Base-by-base conservation (phyloP, 805 yeast species). In the Debaryomyces hansenii region DNA sequence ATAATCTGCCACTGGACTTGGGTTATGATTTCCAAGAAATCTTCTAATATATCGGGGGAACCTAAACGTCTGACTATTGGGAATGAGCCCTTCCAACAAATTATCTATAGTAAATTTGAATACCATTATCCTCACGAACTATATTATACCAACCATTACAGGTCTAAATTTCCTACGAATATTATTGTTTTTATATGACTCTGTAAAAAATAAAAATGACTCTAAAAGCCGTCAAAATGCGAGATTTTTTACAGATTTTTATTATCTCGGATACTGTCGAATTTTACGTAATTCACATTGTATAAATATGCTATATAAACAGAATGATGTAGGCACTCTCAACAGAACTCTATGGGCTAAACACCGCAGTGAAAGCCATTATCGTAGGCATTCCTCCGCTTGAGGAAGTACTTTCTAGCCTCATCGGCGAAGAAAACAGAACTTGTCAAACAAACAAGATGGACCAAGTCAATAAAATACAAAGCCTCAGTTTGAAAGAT, bases 401-500 rank as follows among this genome's bases (percentile, higher is more conserved):
- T 63, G 42, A 59, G 45, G 34, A 63, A 52, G 47, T 62, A 81
- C 69, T 92, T 92, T 61, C 90, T 79, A 37, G 75, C 56, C 67
- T 92, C 99, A 68, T 94, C 99, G 9, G 80, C 89, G 61, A 90
- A 70, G 70, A 91, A 83, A 1, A 94, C 97, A 3, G 88, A 72
- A 62, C 96, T 87, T 38, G 96, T 79, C 29, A 91, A 69, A 12
- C 69, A 49, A 3, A 80, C 50, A 58, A 92, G 76, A 55, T 83
- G 82, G 12, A 82, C 34, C 57, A 92, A 66, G 64, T 94, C 99
- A 12, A 76, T 68, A 6, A 90, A 60, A 40, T 79, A 72, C 48
- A 94, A 75, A 0, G 97, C 90, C 68, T 94, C 99, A 3, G 99
- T 94, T 64, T 94, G 97, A 78, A 94, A 94, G 46, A 94, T 81